Percentiles rank a stretch among this genome's conserved stretches.
These are phyloP conservation scores for Cytospora piceae DNA, from an alignment of 2,329 filamentous ascomycete species.

Conservation along the genomic window DNA sequence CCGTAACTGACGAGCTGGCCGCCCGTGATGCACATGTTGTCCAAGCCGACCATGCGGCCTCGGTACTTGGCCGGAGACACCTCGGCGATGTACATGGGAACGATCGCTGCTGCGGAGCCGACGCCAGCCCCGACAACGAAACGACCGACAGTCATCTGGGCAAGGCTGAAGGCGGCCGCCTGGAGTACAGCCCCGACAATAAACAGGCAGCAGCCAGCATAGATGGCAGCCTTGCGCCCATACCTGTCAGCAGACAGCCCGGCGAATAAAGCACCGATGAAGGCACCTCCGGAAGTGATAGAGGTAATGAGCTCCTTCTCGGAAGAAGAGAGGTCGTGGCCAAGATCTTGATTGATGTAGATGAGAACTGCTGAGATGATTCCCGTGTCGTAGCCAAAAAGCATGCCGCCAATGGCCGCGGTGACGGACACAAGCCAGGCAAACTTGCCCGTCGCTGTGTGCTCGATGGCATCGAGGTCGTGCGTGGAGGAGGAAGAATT, in stretches of 20 bases:
- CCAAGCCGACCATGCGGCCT: slow-evolving; percentile 46
- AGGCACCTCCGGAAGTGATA: slow-evolving; percentile 47
- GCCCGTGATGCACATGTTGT: slow-evolving; percentile 45
- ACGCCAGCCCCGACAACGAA: slow-evolving; percentile 48
- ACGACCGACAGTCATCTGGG: slow-evolving; percentile 49
- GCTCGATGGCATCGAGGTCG: slow-evolving; percentile 37
- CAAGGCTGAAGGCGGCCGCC: slow-evolving; percentile 42
- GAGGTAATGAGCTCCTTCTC: slow-evolving; percentile 52
- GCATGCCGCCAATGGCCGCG: slow-evolving; percentile 37
- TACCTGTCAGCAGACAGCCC: slow-evolving; percentile 44
- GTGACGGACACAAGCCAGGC: slow-evolving; percentile 38
- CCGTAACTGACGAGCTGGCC: slow-evolving; percentile 42
- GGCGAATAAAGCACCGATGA: slow-evolving; percentile 47
- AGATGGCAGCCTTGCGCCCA: slow-evolving; percentile 14
- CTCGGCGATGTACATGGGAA: slow-evolving; percentile 46
- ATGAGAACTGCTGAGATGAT: slow-evolving; percentile 54
- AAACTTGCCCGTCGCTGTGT: slow-evolving; percentile 34
- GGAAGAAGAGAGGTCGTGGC: slow-evolving; percentile 41
- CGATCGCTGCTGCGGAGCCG: slow-evolving; percentile 45
- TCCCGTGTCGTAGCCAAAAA: slow-evolving; percentile 50
- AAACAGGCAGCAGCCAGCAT: slow-evolving; percentile 37
- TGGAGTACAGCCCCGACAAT: slow-evolving; percentile 43
- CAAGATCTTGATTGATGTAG: slow-evolving; percentile 42
- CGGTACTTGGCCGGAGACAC: slow-evolving; percentile 48
- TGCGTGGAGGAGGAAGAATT: neutral